A percentile compares a stretch with the other conserved stretches of the same genome.
phyloP scores from a whole-genome alignment of 371 early-diverging fungal species.

The Dichotomocladium elegans region DNA sequence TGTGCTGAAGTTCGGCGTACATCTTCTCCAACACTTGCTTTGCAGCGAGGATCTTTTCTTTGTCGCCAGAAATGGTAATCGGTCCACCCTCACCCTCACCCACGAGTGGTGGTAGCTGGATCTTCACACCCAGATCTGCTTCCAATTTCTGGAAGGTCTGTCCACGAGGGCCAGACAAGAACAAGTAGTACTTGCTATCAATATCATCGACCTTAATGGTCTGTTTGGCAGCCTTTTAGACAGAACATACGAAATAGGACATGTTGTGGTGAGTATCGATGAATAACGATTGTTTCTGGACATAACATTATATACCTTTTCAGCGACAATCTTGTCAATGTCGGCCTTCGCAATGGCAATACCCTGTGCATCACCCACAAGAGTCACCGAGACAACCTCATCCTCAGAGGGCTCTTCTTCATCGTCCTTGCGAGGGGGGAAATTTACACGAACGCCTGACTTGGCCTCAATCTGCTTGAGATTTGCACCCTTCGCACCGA shows the following conservation, averaged over 20 bases:
- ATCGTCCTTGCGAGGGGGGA: slow-evolving; percentile 61
- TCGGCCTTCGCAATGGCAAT: slow-evolving; percentile 82
- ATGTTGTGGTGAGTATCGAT: no score
- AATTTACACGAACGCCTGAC: slow-evolving; percentile 76
- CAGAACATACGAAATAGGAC: background rate
- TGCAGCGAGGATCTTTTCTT: slow-evolving; percentile 64
- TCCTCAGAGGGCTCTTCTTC: slow-evolving; percentile 55
- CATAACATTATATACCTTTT: slow-evolving; percentile 56
- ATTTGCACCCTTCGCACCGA: slow-evolving; percentile 83
- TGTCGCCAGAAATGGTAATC: slow-evolving; percentile 65
- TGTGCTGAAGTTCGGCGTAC: slow-evolving; percentile 58
- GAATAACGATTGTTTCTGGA: no score
- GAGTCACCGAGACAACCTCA: slow-evolving; percentile 60
- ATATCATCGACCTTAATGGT: slow-evolving; percentile 53
- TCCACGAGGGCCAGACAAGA: slow-evolving; percentile 78
- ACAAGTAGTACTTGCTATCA: slow-evolving; percentile 68
- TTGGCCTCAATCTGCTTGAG: slow-evolving; percentile 70
- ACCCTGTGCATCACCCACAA: slow-evolving; percentile 84
- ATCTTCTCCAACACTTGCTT: slow-evolving; percentile 55
- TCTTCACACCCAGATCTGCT: slow-evolving; percentile 64
- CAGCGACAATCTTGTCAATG: slow-evolving; percentile 78
- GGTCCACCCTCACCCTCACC: slow-evolving; percentile 51
- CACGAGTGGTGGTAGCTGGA: slow-evolving; percentile 73
- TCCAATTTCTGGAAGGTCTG: slow-evolving; percentile 50
- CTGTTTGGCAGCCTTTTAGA: slow-evolving; percentile 49